Evolutionary conservation across 2,329 filamentous ascomycete genomes (phyloP), one percentile per base, ranked within the genome.

Genomic region (Pestalotiopsis sp.): DNA sequence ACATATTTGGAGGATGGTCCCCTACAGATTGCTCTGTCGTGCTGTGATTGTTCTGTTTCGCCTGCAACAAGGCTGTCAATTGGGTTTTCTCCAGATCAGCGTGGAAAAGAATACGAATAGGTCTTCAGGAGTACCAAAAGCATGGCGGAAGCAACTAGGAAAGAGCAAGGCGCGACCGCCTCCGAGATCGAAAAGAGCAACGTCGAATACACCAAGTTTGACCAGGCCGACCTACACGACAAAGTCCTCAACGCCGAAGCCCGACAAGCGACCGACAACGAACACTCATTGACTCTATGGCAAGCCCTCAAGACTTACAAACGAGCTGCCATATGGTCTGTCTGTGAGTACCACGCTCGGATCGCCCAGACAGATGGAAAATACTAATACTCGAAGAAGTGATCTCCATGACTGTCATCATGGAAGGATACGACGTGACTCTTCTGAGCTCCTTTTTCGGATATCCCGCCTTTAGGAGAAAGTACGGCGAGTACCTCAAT

Each of bases 341-440:
- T 82, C 20, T 63, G 80, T 82, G 68, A 72, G 80, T 77, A 2
- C 13, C 14, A 9, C 3, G 31, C 11, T 13, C 4, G n/a, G n/a
- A 11, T 9, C 27, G 11, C 31, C 2, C 36, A 13, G 1, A 3
- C 5, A 49, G 57, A 27, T 39, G 25, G 23, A 6, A 1, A n/a
- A 4, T 5, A 17, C 61, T 79, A 67, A 81, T 9, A 17, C n/a
- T 85, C 66, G 84, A 82, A 36, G 36, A 36, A 67, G 65, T 67
- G 14, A 67, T 67, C 23, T 67, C 65, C 13, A 80, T 80, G n/a
- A 80, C 82, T 3, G 80, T 86, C 66, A 79, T 86, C 69, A 86
- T 86, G 84, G 84, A 86, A 69, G 84, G 84, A 2, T 86, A 86
- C 74, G 84, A 86, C 64, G 79, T 82, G 2, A 83, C 81, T 41